Base-by-base conservation (phyloP, 108 stramenopile species). In the Nannochloropsis salina region DNA sequence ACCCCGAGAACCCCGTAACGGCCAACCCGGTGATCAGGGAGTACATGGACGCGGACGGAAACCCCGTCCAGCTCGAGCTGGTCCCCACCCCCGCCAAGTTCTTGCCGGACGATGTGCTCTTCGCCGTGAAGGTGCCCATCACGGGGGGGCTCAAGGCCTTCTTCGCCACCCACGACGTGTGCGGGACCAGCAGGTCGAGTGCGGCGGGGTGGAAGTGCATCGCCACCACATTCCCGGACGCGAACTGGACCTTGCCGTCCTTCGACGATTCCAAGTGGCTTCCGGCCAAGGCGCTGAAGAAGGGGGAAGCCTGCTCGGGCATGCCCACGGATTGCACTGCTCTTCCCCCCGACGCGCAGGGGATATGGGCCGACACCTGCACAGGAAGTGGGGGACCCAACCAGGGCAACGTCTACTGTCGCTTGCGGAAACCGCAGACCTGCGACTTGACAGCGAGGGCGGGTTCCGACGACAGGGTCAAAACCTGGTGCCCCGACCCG, bases 131-230 rank as follows among this genome's bases (percentile, higher is more conserved):
- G 61, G 61, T 74, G 20, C 61, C 61, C n/a, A n/a, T 74, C 20
- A 74, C 61, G 6, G 61, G n/a, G 61, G 61, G 20, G 4, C 31
- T 31, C 31, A 74, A 74, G 61, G 61, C 61, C 20, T 74, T 74
- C 61, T 74, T 74, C n/a, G 61, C 61, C 6, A 74, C 61, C 20
- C 61, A 74, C 61, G 61, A 74, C 61, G 61, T 74, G 61, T 74
- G 61, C 61, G 61, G 61, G 61, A 74, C 61, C 61, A 74, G 61
- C 61, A 74, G n/a, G 61, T 74, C 61, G 61, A 74, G 61, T n/a
- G 61, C 61, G 61, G 61, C 61, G 61, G 61, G 61, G 61, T 74
- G 61, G 61, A 74, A 74, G 61, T 74, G 61, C 61, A 74, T n/a
- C 20, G 61, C 61, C 1, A 74, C 61, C 61, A 74, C 61, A 4